Percentiles rank a stretch among this genome's conserved stretches.
Evolutionary conservation across 2,329 filamentous ascomycete species (phyloP).

Genomic region (Dothideomycetidae sp.): DNA sequence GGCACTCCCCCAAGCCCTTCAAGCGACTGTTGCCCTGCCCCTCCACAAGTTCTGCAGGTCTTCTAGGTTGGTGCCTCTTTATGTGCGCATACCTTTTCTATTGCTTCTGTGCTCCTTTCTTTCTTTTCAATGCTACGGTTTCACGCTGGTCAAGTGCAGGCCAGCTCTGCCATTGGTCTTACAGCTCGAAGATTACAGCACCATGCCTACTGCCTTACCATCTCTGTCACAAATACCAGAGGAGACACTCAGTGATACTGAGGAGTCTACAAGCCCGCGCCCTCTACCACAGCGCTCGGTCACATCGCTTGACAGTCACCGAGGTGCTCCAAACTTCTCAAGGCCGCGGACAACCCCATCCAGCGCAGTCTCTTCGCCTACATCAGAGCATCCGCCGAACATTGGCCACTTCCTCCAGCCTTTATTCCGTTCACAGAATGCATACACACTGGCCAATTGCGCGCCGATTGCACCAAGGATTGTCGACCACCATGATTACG

Average conservation of each 20-base stretch:
- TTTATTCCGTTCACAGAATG: constrained; percentile 1
- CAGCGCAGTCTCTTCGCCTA: constrained; percentile 5
- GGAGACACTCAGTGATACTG: constrained; percentile 1
- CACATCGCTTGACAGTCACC: constrained; percentile 13
- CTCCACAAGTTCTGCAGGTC: too few species aligned
- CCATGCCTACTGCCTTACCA: too few species aligned
- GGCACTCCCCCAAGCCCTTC: too few species aligned
- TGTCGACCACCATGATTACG: constrained; percentile 1
- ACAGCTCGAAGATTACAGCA: too few species aligned
- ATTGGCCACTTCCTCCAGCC: constrained; percentile 6
- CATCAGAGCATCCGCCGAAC: constrained; percentile 4
- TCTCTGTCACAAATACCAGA: constrained; percentile 6
- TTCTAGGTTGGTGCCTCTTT: too few species aligned
- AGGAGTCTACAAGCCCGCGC: too few species aligned
- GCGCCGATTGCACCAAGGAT: neutral
- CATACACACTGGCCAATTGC: neutral
- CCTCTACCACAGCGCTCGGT: constrained; percentile 7
- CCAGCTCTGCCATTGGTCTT: too few species aligned
- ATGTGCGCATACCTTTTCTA: too few species aligned
- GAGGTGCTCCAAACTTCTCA: constrained; percentile 16
- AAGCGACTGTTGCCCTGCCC: too few species aligned
- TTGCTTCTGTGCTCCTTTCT: too few species aligned
- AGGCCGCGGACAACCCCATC: constrained; percentile 12
- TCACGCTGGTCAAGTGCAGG: too few species aligned
- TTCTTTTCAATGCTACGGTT: too few species aligned